phyloP scores from a whole-genome alignment of 2,329 filamentous ascomycete species.

The Xylaria polymorpha region DNA sequence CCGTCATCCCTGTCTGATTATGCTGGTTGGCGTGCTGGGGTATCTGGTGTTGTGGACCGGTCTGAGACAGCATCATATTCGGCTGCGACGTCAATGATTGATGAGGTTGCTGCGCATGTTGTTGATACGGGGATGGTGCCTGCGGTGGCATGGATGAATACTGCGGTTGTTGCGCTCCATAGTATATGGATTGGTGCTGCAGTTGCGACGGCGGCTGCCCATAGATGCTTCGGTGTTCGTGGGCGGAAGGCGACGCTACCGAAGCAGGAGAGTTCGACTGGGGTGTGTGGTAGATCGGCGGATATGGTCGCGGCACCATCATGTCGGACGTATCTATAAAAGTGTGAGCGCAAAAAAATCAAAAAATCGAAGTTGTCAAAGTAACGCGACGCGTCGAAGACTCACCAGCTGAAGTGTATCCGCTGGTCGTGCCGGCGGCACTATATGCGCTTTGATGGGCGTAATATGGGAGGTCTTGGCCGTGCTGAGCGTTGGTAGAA shows the following conservation, averaged over 20 bases:
- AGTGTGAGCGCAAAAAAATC: slow-evolving; percentile 39
- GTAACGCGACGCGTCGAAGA: slow-evolving; percentile 45
- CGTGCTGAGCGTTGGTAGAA: slow-evolving; percentile 68
- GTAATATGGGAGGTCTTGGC: slow-evolving; percentile 79
- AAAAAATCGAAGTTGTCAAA: slow-evolving; percentile 12
- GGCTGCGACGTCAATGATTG: slow-evolving; percentile 73
- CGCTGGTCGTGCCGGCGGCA: slow-evolving; percentile 81
- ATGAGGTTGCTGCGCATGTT: slow-evolving; percentile 66
- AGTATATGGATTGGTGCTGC: slow-evolving; percentile 85
- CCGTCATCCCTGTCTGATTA: slow-evolving; percentile 66
- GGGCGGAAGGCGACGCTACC: slow-evolving; percentile 86
- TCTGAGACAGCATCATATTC: slow-evolving; percentile 74
- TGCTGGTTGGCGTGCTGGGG: slow-evolving; percentile 69
- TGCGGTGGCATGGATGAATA: slow-evolving; percentile 76
- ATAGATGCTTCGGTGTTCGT: slow-evolving; percentile 91
- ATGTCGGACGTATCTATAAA: slow-evolving; percentile 69
- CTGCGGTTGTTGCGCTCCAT: slow-evolving; percentile 67
- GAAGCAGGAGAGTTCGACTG: slow-evolving; percentile 96
- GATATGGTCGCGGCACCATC: slow-evolving; percentile 84
- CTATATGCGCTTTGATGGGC: slow-evolving; percentile 86
- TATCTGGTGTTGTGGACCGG: slow-evolving; percentile 67
- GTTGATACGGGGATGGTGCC: slow-evolving; percentile 70
- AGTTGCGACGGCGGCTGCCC: slow-evolving; percentile 82
- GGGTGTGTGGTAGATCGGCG: slow-evolving; percentile 93
- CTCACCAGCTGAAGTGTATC: slow-evolving; percentile 89